A percentile compares a stretch with the other conserved stretches of the same genome.
phyloP scores from a whole-genome alignment of 202 grass and related monocot species.

The Brachypodium distachyon region DNA sequence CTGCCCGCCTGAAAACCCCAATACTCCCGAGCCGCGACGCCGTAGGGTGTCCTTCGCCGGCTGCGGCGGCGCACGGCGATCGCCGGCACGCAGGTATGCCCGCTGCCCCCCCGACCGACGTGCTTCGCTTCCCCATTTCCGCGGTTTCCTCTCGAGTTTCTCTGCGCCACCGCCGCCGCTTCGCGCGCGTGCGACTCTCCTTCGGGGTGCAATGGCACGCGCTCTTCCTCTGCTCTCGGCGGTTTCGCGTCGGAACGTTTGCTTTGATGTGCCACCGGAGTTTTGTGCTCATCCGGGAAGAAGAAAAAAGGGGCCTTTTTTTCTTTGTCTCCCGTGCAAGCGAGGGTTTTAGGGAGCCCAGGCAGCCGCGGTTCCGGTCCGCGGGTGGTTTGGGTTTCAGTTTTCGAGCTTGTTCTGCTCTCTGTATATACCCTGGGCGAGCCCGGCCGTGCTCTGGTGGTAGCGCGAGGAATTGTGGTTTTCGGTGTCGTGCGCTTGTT shows the following conservation, averaged over 20 bases:
- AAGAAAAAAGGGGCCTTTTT: neutral
- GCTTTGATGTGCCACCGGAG: neutral
- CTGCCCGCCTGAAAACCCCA: neutral
- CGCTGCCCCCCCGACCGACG: neutral
- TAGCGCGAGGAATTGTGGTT: neutral
- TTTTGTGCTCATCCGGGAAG: neutral
- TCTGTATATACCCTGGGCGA: neutral
- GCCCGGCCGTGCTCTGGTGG: neutral
- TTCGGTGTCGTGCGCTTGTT: neutral
- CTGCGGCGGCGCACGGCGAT: neutral
- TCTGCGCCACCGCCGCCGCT: neutral
- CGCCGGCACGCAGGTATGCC: neutral
- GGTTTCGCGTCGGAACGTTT: neutral
- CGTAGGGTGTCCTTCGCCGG: neutral
- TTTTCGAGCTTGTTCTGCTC: neutral
- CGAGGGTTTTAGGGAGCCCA: neutral
- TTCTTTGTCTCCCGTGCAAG: neutral
- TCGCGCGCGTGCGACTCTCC: neutral
- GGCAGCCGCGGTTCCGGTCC: neutral
- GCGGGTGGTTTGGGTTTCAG: neutral
- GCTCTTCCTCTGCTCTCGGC: neutral
- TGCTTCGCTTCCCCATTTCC: neutral
- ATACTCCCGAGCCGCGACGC: neutral
- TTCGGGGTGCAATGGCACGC: neutral
- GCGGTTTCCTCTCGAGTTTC: neutral